Evolutionary conservation across 345 rosid genomes (phyloP), one percentile per base, ranked within the genome.

Genomic region (Eutrema yunnanense): DNA sequence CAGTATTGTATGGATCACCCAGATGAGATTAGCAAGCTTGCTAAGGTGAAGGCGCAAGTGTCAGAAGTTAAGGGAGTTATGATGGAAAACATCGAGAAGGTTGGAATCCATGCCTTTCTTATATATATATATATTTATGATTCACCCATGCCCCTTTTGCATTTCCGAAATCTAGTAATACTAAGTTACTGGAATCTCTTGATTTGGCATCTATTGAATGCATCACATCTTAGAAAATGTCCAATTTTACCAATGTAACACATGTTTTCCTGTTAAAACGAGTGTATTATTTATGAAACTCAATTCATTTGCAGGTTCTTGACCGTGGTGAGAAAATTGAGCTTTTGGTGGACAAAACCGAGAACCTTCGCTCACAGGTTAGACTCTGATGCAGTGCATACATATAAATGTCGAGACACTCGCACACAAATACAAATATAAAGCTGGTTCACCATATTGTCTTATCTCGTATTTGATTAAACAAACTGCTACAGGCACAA

Each of bases 81-180:
- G 98, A 88, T 96, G 98, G 99, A 96, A 70, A 96, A 96, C 71
- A 96, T 96, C 38, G 99, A 92, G 76, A 96, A 96, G 99, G 99
- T 88, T 74, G 6, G 44, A 41, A 42, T 52, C 29, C 7, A 40
- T 4, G 60, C 57, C 52, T 37, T 16, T 50, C 41, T 22, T 16
- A 16, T 16, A 16, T 10, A 9, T 12, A 8, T 44, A 0, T 34
- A 47, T 63, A 0, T 27, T 12, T 27, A 7, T 72, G 54, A 42
- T 52, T 30, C 6, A 40, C 3, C 7, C 14, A 13, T 40, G 19
- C 22, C n/a, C 10, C 13, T 30, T 44, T 51, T 48, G 67, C 53
- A 37, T 65, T 37, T 72, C 43, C 8, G 0, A 72, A 33, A 34
- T 42, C 3, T 58, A 42, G 14, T 67, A 19, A 50, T 40, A 44